Evolutionary conservation across 768 basidiomycete genomes (phyloP), one percentile per base, ranked within the genome.

Genomic region (Leucosporidium yakuticum): DNA sequence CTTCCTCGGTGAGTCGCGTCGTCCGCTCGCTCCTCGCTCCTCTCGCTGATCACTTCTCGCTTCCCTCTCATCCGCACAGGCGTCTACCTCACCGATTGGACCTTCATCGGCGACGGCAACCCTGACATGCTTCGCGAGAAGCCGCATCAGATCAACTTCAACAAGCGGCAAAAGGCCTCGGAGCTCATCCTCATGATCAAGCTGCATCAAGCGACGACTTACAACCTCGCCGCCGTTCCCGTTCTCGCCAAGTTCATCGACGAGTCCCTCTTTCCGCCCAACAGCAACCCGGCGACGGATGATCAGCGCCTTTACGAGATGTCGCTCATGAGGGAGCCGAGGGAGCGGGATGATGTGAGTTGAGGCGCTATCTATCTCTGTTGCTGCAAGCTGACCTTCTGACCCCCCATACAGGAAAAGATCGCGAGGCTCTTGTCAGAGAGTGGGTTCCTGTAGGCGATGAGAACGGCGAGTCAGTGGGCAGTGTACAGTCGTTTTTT

Each of bases 41-140:
- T 49, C 32, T 6, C 11, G 23, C 12, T 55, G 54, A 55, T 15
- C 0, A 23, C 64, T 29, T 51, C 53, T 65, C 34, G n/a, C n/a
- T 17, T 29, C 8, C n/a, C 32, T 61, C 25, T 44, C 64, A 53
- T 31, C 34, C 0, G 56, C 56, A 0, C 74, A 96, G 95, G 96
- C 75, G 89, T 97, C 63, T 97, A 95, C 81, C 85, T 99, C 32
- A 94, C 95, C 9, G 91, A 89, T 11, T 82, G 98, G 69, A 94
- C 93, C n/a, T 97, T 98, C 79, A 95, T 96, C 77, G 91, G 96
- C 79, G 96, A 97, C 74, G 96, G 95, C 14, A 92, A 91, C 76
- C 88, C 88, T 60, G 91, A 98, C 80, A 85, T 83, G 73, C 81
- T 96, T 20, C 62, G 70, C 15, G 76, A 77, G 31, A 75, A 77